Percentiles rank a stretch among this genome's conserved stretches.
Conservation (phyloP, 805 yeast species). For the Metschnikowia similis region DNA sequence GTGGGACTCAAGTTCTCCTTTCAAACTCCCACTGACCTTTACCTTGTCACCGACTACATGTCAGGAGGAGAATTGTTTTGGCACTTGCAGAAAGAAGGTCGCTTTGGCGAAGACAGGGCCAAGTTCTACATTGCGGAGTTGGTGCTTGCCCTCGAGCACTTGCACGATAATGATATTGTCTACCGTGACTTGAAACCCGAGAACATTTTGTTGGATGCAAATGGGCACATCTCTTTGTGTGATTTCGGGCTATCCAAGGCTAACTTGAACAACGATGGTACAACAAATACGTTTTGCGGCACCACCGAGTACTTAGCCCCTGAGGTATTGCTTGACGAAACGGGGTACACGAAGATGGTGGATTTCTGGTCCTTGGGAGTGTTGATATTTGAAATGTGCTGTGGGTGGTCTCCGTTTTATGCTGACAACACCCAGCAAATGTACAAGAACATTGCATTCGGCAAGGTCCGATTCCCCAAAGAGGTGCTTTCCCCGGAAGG, state of each 20-base stretch:
- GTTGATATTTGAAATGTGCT: slow-evolving; percentile 95
- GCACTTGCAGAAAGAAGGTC: slow-evolving; percentile 95
- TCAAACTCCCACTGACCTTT: slow-evolving; percentile 90
- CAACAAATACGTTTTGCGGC: slow-evolving; percentile 97
- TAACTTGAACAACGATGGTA: slow-evolving; percentile 75
- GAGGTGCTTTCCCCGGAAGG: slow-evolving; percentile 93
- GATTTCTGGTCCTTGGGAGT: slow-evolving; percentile 99
- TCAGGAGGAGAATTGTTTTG: slow-evolving; percentile 96
- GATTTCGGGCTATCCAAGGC: slow-evolving; percentile 97
- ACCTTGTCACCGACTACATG: slow-evolving; percentile 95
- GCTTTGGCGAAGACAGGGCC: slow-evolving; percentile 90
- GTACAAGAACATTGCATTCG: slow-evolving; percentile 98
- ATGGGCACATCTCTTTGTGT: slow-evolving; percentile 95
- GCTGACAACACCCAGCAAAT: slow-evolving; percentile 98
- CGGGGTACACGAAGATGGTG: slow-evolving; percentile 97
- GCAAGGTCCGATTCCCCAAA: slow-evolving; percentile 95
- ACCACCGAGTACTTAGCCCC: slow-evolving; percentile 98
- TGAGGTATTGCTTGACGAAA: slow-evolving; percentile 89
- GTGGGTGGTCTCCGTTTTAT: slow-evolving; percentile 99
- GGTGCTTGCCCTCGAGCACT: slow-evolving; percentile 86
- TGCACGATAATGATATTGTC: slow-evolving; percentile 93
- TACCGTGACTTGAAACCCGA: slow-evolving; percentile 97
- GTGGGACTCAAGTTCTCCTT: slow-evolving; percentile 94
- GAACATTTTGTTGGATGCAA: slow-evolving; percentile 89
- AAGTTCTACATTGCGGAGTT: slow-evolving; percentile 96